Evolutionary conservation across 495 filamentous ascomycete species (phyloP).

Genomic region (Zalerion maritima): DNA sequence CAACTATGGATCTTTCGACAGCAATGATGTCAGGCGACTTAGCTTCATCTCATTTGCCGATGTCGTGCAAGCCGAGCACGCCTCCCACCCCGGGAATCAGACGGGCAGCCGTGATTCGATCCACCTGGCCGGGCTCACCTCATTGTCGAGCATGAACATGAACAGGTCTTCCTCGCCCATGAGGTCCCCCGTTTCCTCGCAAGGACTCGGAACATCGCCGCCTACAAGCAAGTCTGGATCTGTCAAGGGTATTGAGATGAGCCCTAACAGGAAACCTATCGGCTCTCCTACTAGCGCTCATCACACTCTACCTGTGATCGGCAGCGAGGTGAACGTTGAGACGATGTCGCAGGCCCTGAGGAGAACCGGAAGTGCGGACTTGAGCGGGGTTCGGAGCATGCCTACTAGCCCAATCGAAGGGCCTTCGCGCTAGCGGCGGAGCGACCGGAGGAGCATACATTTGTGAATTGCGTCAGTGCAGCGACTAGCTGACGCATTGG

Average conservation of each 20-base stretch:
- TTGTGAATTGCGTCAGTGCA: no score
- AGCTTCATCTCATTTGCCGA: slow-evolving; percentile 93
- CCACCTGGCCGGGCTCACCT: slow-evolving; percentile 41
- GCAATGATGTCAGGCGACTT: slow-evolving; percentile 61
- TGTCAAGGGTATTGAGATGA: slow-evolving; percentile 49
- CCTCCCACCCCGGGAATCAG: slow-evolving; percentile 25
- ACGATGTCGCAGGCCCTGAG: slow-evolving; percentile 80
- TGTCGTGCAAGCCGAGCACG: slow-evolving; percentile 81
- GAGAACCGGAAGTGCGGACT: slow-evolving; percentile 68
- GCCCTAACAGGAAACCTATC: slow-evolving; percentile 36
- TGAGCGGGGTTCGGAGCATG: slow-evolving; percentile 47
- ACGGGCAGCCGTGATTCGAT: slow-evolving; percentile 43
- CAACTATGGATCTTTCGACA: slow-evolving; percentile 60
- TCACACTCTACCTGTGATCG: slow-evolving; percentile 19
- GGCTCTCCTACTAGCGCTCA: slow-evolving; percentile 29
- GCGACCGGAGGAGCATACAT: slow-evolving; percentile 9
- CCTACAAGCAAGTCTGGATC: slow-evolving; percentile 53
- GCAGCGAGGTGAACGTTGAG: slow-evolving; percentile 68
- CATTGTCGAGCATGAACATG: slow-evolving; percentile 28
- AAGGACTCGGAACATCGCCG: slow-evolving; percentile 46
- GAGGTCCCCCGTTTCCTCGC: slow-evolving; percentile 52
- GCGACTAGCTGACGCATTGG: no score
- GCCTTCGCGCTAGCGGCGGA: slow-evolving; percentile 16
- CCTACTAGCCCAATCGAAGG: slow-evolving; percentile 43
- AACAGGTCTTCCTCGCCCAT: slow-evolving; percentile 64